Evolutionary conservation across 1,284 basidiomycete genomes (phyloP), one percentile per base, ranked within the genome.

Genomic region (Polyporus tsugae): DNA sequence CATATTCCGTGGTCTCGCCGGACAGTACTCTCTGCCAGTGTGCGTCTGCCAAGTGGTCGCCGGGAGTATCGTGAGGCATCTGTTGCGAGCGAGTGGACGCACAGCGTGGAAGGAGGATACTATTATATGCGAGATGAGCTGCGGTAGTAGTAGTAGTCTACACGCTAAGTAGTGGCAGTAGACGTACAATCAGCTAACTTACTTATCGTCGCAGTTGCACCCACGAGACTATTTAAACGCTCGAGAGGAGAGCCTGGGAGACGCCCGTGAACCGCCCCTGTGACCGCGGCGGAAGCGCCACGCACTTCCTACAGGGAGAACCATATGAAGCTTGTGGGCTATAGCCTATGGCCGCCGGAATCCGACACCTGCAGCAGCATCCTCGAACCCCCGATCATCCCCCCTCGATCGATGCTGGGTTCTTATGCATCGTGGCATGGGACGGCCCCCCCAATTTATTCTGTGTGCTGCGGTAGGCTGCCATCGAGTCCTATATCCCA

Each of bases 1-100:
- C 63, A 44, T 72, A 71, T 42, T 73, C 72, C 6, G 64, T 19
- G 6, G 41, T 25, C 29, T 58, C 22, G 11, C 72, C 70, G 0
- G 67, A 68, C 10, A 71, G 46, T 2, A 73, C 39, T 33, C 60
- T 60, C 5, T 11, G n/a, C n/a, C n/a, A n/a, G n/a, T n/a, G 29
- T 2, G 35, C 29, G 2, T 66, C 38, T 15, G 58, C 29, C 0
- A 42, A 9, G 36, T 49, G 25, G 22, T 62, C 42, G 36, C 49
- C 22, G 19, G n/a, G n/a, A n/a, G 36, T 55, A 41, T 53, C 41
- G 39, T 39, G 52, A 4, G 52, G 15, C 65, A 66, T 66, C 33
- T 36, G 55, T 46, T 13, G 29, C 25, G 25, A 29, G 25, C 4
- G 49, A 29, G 49, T 53, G 49, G 22, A 53, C 5, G 49, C 9